Percentiles rank a stretch among this genome's conserved stretches.
These are phyloP conservation scores for Verticillium tricorpus DNA, from an alignment of 2,329 filamentous ascomycete genomes.

Conservation along the genomic window DNA sequence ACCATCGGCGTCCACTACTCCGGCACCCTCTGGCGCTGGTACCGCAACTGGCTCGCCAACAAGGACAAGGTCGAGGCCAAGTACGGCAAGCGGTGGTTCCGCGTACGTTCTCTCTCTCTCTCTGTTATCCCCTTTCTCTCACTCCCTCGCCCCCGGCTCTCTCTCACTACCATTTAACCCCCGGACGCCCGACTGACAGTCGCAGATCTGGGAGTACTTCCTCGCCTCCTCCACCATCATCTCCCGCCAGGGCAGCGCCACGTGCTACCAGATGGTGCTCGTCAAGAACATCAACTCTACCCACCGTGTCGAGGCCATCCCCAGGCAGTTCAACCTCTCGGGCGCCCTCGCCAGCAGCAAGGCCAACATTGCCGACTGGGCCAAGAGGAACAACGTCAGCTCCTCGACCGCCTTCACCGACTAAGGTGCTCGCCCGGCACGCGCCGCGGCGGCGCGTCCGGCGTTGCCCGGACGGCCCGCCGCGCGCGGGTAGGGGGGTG, in stretches of 20 bases:
- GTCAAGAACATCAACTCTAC: slow-evolving; percentile 83
- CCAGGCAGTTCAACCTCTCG: slow-evolving; percentile 57
- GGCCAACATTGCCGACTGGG: slow-evolving; percentile 25
- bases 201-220: slow-evolving; percentile 86
- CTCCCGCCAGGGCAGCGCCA: slow-evolving; percentile 70
- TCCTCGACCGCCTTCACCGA: slow-evolving; percentile 5
- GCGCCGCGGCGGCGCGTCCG: neutral
- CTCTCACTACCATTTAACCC: too few relatives aligned
- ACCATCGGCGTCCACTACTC: slow-evolving; percentile 87
- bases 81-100: slow-evolving; percentile 83
- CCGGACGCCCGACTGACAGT: slow-evolving; percentile 52
- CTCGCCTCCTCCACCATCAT: slow-evolving; percentile 72
- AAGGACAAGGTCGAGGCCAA: slow-evolving; percentile 80
- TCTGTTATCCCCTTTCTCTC: too few relatives aligned
- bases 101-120: slow-evolving; percentile 63
- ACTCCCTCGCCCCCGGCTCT: too few relatives aligned
- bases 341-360: slow-evolving; percentile 42
- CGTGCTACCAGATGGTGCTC: slow-evolving; percentile 73
- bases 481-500: too few relatives aligned
- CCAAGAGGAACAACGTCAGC: slow-evolving; percentile 21
- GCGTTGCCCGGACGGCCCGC: neutral
- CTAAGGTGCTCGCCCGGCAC: slow-evolving; percentile 2
- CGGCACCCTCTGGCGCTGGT: slow-evolving; percentile 86
- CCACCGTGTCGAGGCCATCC: slow-evolving; percentile 68
- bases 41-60: slow-evolving; percentile 88